These are phyloP conservation scores for Spongispora temasekensis DNA, from an alignment of 1,284 basidiomycete genomes.

Conservation along the genomic window DNA sequence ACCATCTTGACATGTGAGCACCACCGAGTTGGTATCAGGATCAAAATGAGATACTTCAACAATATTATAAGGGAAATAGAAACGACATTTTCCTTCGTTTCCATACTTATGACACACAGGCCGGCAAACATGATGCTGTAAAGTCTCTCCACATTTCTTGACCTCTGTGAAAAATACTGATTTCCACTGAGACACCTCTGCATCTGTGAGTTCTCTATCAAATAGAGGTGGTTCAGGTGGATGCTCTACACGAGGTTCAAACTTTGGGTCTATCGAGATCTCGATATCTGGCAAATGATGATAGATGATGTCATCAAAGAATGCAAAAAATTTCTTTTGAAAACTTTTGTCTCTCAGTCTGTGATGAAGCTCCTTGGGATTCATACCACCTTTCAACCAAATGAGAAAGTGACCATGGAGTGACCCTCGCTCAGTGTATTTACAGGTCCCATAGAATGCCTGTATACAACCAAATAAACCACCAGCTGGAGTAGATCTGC, in stretches of 20 bases:
- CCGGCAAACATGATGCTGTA: conserved; percentile 3
- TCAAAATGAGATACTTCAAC: conserved; percentile 13
- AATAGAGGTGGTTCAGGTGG: not conserved
- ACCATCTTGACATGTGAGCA: conserved; percentile 5
- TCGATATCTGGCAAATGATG: conserved; percentile 15
- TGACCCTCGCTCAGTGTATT: conserved; percentile 14
- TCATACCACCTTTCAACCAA: conserved; percentile 7
- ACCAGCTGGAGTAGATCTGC: not conserved
- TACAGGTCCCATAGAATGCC: conserved; percentile 14
- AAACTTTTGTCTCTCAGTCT: not conserved
- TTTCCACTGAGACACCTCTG: not conserved
- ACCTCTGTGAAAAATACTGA: not conserved
- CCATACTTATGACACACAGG: conserved; percentile 12
- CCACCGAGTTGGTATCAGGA: conserved; percentile 1
- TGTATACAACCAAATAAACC: conserved; percentile 5
- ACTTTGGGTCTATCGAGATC: not conserved
- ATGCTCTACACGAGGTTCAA: conserved; percentile 8
- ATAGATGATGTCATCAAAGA: conserved; percentile 14
- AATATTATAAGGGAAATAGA: conserved; percentile 12
- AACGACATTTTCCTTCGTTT: not conserved
- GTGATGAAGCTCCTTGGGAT: conserved; percentile 7
- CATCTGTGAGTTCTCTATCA: not conserved
- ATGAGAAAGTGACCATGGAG: conserved; percentile 18
- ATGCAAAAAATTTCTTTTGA: conserved; percentile 8
- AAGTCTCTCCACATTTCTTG: conserved; percentile 13